Evolutionary conservation across 1,284 basidiomycete species (phyloP).

Genomic region (Microbotryum scabiosae): DNA sequence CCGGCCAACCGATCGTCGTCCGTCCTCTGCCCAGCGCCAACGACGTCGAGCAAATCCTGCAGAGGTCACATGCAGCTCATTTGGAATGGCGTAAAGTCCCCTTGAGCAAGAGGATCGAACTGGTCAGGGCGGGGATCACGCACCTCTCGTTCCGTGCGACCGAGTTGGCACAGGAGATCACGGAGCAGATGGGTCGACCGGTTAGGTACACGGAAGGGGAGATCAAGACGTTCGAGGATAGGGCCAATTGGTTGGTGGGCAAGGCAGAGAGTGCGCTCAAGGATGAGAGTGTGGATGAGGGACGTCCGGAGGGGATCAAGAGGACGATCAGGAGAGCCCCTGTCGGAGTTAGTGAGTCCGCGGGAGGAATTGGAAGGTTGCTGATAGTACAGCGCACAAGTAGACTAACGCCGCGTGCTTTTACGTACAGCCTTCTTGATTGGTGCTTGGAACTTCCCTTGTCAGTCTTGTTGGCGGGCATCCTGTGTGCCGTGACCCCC

Average conservation of each 20-base stretch:
- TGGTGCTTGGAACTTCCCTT: constrained; percentile 72
- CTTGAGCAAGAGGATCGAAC: constrained; percentile 60
- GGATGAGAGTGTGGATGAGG: constrained; percentile 55
- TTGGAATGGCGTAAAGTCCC: constrained; percentile 61
- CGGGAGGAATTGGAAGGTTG: no score
- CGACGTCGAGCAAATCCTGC: constrained; percentile 53
- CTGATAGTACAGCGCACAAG: no score
- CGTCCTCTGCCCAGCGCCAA: constrained; percentile 40
- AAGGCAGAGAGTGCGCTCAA: constrained; percentile 68
- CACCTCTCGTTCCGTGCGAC: constrained; percentile 64
- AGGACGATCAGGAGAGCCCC: constrained; percentile 74
- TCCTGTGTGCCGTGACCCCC: background rate
- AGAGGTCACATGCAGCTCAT: constrained; percentile 56
- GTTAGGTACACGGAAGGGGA: constrained; percentile 54
- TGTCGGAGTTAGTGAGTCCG: constrained; percentile 54
- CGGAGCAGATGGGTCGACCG: constrained; percentile 62
- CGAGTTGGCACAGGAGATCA: constrained; percentile 65
- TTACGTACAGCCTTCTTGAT: constrained; percentile 56
- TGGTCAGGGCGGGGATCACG: constrained; percentile 66
- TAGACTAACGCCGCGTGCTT: no score
- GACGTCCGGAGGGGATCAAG: constrained; percentile 38
- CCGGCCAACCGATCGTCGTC: constrained; percentile 43
- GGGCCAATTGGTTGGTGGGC: constrained; percentile 73
- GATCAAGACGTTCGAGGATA: constrained; percentile 67
- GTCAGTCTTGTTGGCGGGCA: constrained; percentile 32